Conservation (phyloP, 1,139 yeast genomes). For the Blastobotrys elegans region DNA sequence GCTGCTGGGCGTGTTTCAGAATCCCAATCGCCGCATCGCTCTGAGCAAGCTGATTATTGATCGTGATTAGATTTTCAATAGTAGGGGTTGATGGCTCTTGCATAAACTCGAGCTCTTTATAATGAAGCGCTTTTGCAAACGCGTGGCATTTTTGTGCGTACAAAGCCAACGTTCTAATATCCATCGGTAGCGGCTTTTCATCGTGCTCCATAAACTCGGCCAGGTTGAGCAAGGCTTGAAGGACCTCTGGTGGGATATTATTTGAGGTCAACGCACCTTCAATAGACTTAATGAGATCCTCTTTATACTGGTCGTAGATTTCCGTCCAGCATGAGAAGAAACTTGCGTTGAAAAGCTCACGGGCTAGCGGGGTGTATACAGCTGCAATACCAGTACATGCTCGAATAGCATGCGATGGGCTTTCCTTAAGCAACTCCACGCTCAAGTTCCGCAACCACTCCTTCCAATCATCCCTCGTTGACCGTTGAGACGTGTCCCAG, state of each 20-base stretch:
- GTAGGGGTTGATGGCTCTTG: constrained; percentile 92
- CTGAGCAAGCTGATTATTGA: constrained; percentile 91
- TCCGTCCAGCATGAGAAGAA: constrained; percentile 97
- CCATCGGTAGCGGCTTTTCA: constrained; percentile 87
- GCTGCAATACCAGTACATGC: constrained; percentile 92
- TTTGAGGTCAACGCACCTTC: constrained; percentile 86
- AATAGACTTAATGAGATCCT: constrained; percentile 78
- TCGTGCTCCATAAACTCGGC: constrained; percentile 99
- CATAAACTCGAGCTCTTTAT: constrained; percentile 89
- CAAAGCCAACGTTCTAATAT: constrained; percentile 81
- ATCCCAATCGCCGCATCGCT: constrained; percentile 98
- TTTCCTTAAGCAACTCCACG: constrained; percentile 80
- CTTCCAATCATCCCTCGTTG: constrained; percentile 95
- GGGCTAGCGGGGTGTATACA: constrained; percentile 82
- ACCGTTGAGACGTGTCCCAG: constrained; percentile 88
- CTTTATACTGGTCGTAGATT: constrained; percentile 85
- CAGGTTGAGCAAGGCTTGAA: constrained; percentile 79
- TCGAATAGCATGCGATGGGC: constrained; percentile 91
- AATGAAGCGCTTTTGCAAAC: constrained; percentile 93
- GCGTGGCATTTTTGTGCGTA: constrained; percentile 97
- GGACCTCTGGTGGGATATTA: constrained; percentile 92
- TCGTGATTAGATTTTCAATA: constrained; percentile 84
- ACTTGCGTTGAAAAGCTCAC: constrained; percentile 88
- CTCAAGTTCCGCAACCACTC: constrained; percentile 92
- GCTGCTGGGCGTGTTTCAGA: constrained; percentile 89